These are phyloP conservation scores for Talaromyces stipitatus DNA, from an alignment of 495 filamentous ascomycete genomes.

Conservation along the genomic window DNA sequence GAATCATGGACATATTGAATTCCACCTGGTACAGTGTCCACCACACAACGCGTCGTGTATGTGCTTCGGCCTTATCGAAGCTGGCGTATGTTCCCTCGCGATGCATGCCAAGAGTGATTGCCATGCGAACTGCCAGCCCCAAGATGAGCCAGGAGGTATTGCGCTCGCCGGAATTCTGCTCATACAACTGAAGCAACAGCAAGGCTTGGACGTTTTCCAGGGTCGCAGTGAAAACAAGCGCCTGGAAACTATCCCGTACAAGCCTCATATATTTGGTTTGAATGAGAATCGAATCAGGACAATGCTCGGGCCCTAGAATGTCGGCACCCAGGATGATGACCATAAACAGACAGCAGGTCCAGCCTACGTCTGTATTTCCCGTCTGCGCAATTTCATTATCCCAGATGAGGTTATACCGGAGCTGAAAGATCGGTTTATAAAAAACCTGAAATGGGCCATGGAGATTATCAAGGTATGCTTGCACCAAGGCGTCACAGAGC, in stretches of 20 bases:
- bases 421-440: slow-evolving; percentile 33
- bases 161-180: slow-evolving; percentile 36
- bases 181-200: slow-evolving; percentile 36
- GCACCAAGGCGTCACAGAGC: slow-evolving; percentile 23
- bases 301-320: neutral
- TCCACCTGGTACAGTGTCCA: slow-evolving; percentile 41
- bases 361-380: slow-evolving; percentile 21
- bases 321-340: slow-evolving; percentile 31
- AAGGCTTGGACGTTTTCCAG: slow-evolving; percentile 32
- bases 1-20: slow-evolving; percentile 33
- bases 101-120: slow-evolving; percentile 41
- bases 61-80: slow-evolving; percentile 28
- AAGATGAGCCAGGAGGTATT: slow-evolving; percentile 34
- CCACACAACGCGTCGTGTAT: slow-evolving; percentile 39
- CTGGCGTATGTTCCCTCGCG: slow-evolving; percentile 28
- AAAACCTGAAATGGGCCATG: slow-evolving; percentile 39
- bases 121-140: slow-evolving; percentile 33
- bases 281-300: neutral
- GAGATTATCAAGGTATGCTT: slow-evolving; percentile 32
- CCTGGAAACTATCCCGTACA: neutral
- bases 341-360: slow-evolving; percentile 40
- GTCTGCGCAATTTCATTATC: slow-evolving; percentile 2
- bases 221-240: slow-evolving; percentile 1
- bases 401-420: slow-evolving; percentile 29
- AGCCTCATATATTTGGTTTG: slow-evolving; percentile 3